These are phyloP conservation scores for Aspergillus chevalieri DNA, from an alignment of 2,329 filamentous ascomycete species.

Conservation along the genomic window DNA sequence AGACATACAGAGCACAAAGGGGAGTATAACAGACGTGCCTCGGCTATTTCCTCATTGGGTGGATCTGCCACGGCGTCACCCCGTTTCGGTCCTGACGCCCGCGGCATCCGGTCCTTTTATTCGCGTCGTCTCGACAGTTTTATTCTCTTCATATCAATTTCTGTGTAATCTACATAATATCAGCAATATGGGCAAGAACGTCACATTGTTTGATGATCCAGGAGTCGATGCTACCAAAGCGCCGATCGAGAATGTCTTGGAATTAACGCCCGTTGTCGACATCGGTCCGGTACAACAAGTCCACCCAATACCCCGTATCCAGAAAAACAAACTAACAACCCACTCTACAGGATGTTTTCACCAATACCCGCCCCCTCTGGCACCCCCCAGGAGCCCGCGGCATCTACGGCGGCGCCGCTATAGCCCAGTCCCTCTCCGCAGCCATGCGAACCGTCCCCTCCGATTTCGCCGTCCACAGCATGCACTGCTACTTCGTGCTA, in stretches of 20 bases:
- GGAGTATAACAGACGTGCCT: slow-evolving; percentile 4
- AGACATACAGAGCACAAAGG: too few species aligned
- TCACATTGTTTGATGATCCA: slow-evolving; percentile 69
- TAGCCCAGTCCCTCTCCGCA: slow-evolving; percentile 83
- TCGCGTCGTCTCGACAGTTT: background rate
- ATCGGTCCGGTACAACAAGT: slow-evolving; percentile 51
- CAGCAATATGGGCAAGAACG: slow-evolving; percentile 25
- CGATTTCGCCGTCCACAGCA: slow-evolving; percentile 81
- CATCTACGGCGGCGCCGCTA: slow-evolving; percentile 88
- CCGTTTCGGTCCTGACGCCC: background rate
- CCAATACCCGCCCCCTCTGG: slow-evolving; percentile 87
- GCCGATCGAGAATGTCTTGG: slow-evolving; percentile 81
- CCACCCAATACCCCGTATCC: background rate
- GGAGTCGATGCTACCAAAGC: slow-evolving; percentile 66
- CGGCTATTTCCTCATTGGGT: slow-evolving; percentile 12
- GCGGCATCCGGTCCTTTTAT: background rate
- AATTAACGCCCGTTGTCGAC: slow-evolving; percentile 66
- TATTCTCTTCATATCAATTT: background rate
- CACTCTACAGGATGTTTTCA: slow-evolving; percentile 72
- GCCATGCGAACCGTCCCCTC: slow-evolving; percentile 78
- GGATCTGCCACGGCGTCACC: background rate
- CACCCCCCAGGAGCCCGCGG: slow-evolving; percentile 86
- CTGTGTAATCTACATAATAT: background rate
- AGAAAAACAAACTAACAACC: background rate
- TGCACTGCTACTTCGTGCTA: slow-evolving; percentile 98